Evolutionary conservation across 1,284 basidiomycete species (phyloP), one percentile per base, ranked within the genome.

Genomic region (Veloboletus limbatus): DNA sequence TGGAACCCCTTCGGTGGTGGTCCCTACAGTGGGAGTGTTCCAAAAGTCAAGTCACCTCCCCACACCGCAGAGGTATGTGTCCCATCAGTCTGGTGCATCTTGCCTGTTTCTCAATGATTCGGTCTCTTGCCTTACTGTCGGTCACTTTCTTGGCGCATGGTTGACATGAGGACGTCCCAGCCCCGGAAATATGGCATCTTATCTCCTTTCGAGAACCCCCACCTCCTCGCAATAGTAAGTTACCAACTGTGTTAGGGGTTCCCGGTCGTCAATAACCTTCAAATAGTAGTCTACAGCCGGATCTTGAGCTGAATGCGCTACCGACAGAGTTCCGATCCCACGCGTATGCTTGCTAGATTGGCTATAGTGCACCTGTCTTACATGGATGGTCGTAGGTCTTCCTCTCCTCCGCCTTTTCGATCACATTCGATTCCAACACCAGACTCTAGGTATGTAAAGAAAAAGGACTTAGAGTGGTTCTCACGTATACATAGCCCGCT

Each of bases 351-450:
- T 20, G 14, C 20, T 35, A 38, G 39, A 27, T 40, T 43, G 17
- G 35, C 22, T 25, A 16, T 39, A 16, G 8, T 17, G 22, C 31
- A 30, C 22, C 10, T 38, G n/a, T 35, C 39, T 59, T 24, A 52
- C 22, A 11, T 26, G 39, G 10, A 25, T 24, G 17, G 32, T 7
- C 24, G 28, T 38, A 66, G 62, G 38, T 49, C 48, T 13, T 31
- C 53, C 33, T 51, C 55, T 20, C 45, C 54, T 25, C 47, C 62
- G 34, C 52, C 59, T 17, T 47, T 57, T 40, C 59, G 56, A 22
- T 49, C 61, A 22, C 68, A 66, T 43, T 70, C 72, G 46, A 77
- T 77, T 47, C 69, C 80, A 49, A 86, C 84, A 2, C 74, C 74
- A 8, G 76, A 76, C 44, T 63, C 74, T n/a, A 76, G 73, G 73